Evolutionary conservation across 441 rosid species (phyloP), one percentile per base, ranked within the genome.

Genomic region (Pelargonium myrrhifolium): DNA sequence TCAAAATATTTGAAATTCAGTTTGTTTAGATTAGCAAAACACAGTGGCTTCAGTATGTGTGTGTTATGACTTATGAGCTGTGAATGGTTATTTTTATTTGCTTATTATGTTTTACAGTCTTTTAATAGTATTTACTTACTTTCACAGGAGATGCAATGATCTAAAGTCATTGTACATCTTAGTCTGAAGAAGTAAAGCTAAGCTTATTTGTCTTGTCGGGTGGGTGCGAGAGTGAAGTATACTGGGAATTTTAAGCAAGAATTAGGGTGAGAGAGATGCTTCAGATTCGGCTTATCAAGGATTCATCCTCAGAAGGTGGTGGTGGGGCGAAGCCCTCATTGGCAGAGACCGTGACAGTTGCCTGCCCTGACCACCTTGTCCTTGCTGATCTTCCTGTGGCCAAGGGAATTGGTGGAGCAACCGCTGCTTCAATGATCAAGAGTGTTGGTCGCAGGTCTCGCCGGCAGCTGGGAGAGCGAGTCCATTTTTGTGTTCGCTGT

Each of bases 331-430:
- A 87, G 79, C 85, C 89, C 8, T 74, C 75, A 28, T 86, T 84
- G 0, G 78, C 74, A 21, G 99, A 91, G 39, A 83, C 86, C 9
- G 99, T 94, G 35, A 94, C 97, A 2, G 99, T 91, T 35, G 96
- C 96, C 0, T 93, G 97, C 71, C 97, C 97, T 0, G 99, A 89
- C 72, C 97, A 93, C 71, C 93, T 93, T 47, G 87, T 93, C 39
- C 96, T 93, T 61, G 96, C 99, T 2, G 99, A 93, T 75, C 97
- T 93, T 65, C 97, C 96, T 0, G 99, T 93, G 11, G 99, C 96
- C 0, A 91, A 93, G 79, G 96, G 99, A 53, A 87, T 93, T 49
- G 99, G 97, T 58, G 80, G 87, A 4, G 85, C 92, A 1, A 85
- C 90, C 21, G 82, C 87, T 2, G 81, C 91, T 66, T 80, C 89